These are phyloP conservation scores for Salix udensis DNA, from an alignment of 345 rosid species.

Conservation along the genomic window DNA sequence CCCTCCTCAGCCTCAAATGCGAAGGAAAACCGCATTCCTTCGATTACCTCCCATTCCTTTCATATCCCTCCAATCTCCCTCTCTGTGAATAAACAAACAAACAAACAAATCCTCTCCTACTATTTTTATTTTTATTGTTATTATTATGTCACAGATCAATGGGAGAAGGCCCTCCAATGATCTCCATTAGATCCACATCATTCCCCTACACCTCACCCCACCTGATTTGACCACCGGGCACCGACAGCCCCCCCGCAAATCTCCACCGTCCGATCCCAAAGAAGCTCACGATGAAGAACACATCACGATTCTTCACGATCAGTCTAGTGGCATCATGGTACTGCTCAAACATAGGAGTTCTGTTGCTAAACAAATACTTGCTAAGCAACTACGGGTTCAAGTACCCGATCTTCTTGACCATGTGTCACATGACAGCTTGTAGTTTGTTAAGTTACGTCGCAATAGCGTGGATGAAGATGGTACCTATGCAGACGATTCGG, in stretches of 20 bases:
- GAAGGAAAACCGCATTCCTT: background rate
- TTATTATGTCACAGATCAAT: conserved; percentile 26
- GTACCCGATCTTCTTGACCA: conserved; percentile 96
- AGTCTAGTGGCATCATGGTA: conserved; percentile 89
- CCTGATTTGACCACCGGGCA: background rate
- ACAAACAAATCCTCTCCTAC: background rate
- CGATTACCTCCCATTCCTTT: background rate
- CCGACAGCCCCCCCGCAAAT: background rate
- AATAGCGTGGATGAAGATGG: conserved; percentile 96
- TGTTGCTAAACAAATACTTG: conserved; percentile 86
- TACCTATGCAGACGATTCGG: conserved; percentile 96
- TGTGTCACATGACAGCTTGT: conserved; percentile 99
- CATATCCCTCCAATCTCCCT: background rate
- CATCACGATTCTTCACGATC: conserved; percentile 63
- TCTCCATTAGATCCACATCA: conserved; percentile 1
- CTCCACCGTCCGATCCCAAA: background rate
- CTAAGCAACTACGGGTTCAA: conserved; percentile 94
- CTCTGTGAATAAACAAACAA: background rate
- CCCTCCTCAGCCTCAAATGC: background rate
- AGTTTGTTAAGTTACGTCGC: conserved; percentile 84
- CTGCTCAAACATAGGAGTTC: conserved; percentile 90
- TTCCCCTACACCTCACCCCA: background rate
- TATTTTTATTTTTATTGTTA: background rate
- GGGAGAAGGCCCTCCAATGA: background rate
- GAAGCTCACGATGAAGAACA: conserved; percentile 36